These are phyloP conservation scores for Xerocomus nothofagi DNA, from an alignment of 1,284 basidiomycete genomes.

Conservation along the genomic window DNA sequence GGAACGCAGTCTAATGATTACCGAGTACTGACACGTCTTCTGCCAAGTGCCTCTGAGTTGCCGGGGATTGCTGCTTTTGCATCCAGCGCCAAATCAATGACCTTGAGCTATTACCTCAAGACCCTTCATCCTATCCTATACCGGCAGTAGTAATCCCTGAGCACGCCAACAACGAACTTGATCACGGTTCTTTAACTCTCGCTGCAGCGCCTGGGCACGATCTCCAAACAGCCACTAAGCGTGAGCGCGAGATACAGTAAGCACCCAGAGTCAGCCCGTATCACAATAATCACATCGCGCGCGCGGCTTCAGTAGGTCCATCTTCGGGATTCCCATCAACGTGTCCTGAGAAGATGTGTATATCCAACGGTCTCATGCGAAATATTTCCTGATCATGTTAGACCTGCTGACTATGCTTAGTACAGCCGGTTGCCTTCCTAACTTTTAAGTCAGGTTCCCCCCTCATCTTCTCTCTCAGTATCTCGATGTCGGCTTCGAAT, in stretches of 20 bases:
- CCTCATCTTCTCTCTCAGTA: not conserved
- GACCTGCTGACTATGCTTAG: not conserved
- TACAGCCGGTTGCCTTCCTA: not conserved
- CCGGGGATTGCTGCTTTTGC: no score
- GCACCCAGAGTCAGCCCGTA: not conserved
- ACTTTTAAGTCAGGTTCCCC: not conserved
- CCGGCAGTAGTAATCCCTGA: no score
- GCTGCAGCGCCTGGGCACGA: not conserved
- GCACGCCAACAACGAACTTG: not conserved
- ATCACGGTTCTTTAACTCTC: no score
- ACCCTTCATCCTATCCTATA: no score
- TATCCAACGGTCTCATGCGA: not conserved
- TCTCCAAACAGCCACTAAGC: not conserved
- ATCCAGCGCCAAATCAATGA: no score
- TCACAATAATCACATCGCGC: no score
- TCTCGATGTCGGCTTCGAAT: conserved; percentile 8
- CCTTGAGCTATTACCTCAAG: no score
- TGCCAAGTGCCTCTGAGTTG: no score
- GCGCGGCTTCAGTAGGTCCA: not conserved
- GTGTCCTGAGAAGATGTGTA: not conserved
- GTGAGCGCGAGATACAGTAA: not conserved
- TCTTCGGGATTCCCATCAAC: conserved; percentile 4
- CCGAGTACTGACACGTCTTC: no score
- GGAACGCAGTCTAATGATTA: no score
- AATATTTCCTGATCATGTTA: not conserved